These are phyloP conservation scores for Lonicera japonica DNA, from an alignment of 129 eudicot genomes.

Conservation along the genomic window DNA sequence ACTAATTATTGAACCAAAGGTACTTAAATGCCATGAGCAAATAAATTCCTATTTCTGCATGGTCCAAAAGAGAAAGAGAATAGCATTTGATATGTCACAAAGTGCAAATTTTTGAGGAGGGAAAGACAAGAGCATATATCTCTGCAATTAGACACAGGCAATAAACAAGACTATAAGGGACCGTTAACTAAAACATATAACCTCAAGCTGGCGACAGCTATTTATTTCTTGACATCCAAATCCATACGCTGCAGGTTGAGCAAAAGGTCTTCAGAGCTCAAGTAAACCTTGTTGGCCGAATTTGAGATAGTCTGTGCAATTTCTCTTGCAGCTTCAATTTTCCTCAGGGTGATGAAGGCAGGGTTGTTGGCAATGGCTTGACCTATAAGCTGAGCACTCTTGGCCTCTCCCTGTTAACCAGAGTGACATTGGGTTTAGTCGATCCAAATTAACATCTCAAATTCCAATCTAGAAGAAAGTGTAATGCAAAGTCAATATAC, in stretches of 20 bases:
- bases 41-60: background rate
- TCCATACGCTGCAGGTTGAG: constrained; percentile 20
- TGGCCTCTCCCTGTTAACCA: constrained; percentile 41
- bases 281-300: constrained; percentile 25
- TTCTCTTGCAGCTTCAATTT: constrained; percentile 37
- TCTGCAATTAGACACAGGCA: background rate
- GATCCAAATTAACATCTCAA: too few relatives aligned
- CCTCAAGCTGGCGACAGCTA: background rate
- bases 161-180: background rate
- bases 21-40: background rate
- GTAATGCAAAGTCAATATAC: too few relatives aligned
- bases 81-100: background rate
- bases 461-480: too few relatives aligned
- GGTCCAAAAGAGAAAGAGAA: background rate
- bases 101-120: background rate
- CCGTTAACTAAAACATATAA: background rate
- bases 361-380: constrained; percentile 44
- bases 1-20: too few relatives aligned
- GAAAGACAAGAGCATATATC: background rate
- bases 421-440: background rate
- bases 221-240: background rate
- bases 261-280: constrained; percentile 28
- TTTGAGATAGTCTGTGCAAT: constrained; percentile 20
- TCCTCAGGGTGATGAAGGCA: constrained; percentile 44
- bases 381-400: constrained; percentile 46